phyloP scores from a whole-genome alignment of 768 basidiomycete species.

The Leccinum longicurvipes region DNA sequence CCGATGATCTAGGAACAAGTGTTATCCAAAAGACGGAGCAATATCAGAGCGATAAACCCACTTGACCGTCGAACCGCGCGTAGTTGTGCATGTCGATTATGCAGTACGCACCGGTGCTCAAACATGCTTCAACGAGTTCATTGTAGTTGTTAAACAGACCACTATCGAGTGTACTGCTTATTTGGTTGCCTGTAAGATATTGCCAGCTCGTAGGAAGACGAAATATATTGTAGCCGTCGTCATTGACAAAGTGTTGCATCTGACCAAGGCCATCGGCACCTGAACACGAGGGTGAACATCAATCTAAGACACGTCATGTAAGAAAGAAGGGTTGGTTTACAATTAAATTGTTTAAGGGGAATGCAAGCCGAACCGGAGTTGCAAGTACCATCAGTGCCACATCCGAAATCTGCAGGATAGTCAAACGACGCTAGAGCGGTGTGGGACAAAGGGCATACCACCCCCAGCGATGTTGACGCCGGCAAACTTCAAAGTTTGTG shows the following conservation, averaged over 20 bases:
- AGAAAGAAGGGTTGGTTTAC: slow-evolving; percentile 20
- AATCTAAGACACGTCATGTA: neutral
- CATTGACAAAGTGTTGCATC: slow-evolving; percentile 56
- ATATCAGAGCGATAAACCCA: slow-evolving; percentile 11
- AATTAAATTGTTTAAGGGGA: slow-evolving; percentile 44
- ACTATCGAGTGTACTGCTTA: slow-evolving; percentile 39
- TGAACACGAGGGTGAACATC: neutral
- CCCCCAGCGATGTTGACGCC: slow-evolving; percentile 57
- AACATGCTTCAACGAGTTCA: slow-evolving; percentile 38
- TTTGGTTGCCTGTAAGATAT: slow-evolving; percentile 39
- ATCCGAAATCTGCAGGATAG: slow-evolving; percentile 41
- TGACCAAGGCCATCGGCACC: slow-evolving; percentile 37
- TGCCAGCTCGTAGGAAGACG: slow-evolving; percentile 64
- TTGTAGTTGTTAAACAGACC: slow-evolving; percentile 50
- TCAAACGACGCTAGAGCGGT: neutral
- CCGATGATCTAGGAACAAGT: slow-evolving; percentile 46
- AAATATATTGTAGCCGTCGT: slow-evolving; percentile 56
- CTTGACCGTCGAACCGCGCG: slow-evolving; percentile 50
- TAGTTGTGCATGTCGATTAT: slow-evolving; percentile 63
- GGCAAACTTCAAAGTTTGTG: slow-evolving; percentile 31
- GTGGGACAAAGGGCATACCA: slow-evolving; percentile 18
- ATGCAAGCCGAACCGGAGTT: slow-evolving; percentile 38
- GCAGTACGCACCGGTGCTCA: slow-evolving; percentile 48
- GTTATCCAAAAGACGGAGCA: neutral
- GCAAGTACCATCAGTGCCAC: slow-evolving; percentile 43